These are phyloP conservation scores for Zychaea mexicana DNA, from an alignment of 371 early-diverging fungal genomes.

Conservation along the genomic window DNA sequence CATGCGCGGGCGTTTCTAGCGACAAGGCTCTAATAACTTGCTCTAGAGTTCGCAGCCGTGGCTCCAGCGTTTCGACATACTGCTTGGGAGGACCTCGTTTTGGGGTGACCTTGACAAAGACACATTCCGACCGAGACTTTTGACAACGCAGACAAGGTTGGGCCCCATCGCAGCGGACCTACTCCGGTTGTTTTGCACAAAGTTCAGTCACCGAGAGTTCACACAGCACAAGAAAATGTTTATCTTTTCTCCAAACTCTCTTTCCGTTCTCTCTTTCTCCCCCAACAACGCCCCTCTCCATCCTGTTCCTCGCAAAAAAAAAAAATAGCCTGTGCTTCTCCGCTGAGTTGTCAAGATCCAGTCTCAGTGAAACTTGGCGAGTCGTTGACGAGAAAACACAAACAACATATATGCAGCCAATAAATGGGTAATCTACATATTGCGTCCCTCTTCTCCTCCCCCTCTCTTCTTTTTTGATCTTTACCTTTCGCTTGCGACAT, in stretches of 20 bases:
- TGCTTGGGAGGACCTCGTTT: conserved; percentile 52
- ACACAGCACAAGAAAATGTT: too few species aligned
- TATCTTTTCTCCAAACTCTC: too few species aligned
- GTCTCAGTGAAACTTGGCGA: conserved; percentile 41
- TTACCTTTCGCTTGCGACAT: conserved; percentile 56
- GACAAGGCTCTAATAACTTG: conserved; percentile 22
- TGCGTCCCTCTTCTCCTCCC: neutral
- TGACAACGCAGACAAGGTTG: conserved; percentile 50
- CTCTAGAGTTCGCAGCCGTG: conserved; percentile 38
- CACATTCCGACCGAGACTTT: conserved; percentile 38
- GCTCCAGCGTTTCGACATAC: conserved; percentile 48
- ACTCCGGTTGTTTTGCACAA: neutral
- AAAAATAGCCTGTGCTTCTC: neutral
- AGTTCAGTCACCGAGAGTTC: neutral
- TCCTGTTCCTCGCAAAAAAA: conserved; percentile 1
- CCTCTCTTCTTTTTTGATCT: neutral
- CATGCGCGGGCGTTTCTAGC: neutral
- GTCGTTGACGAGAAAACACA: conserved; percentile 18
- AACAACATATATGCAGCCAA: conserved; percentile 15
- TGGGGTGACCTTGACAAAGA: conserved; percentile 45
- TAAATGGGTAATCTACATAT: neutral
- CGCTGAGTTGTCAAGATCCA: conserved; percentile 15
- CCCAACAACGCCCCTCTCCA: too few species aligned
- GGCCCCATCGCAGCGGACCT: conserved; percentile 56
- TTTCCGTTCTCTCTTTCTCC: too few species aligned